Percentiles rank a stretch among this genome's conserved stretches.
These are phyloP conservation scores for Cyclotella baltica DNA, from an alignment of 108 stramenopile species.

Conservation along the genomic window DNA sequence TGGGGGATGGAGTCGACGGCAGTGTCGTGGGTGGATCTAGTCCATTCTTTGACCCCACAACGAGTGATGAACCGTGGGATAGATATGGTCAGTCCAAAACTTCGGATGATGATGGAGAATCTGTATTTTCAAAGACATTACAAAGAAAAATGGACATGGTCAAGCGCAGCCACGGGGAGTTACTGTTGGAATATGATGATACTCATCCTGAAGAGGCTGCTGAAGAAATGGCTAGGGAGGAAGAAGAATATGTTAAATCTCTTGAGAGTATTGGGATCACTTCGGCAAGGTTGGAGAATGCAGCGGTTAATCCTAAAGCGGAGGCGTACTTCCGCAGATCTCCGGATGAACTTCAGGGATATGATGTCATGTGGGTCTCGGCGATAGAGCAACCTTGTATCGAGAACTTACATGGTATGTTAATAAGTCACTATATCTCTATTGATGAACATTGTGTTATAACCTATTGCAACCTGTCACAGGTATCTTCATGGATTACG, in stretches of 20 bases:
- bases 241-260: conserved; percentile 64
- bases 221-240: conserved; percentile 40
- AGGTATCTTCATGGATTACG: conserved; percentile 85
- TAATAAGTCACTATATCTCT: too few species aligned
- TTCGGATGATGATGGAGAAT: conserved; percentile 38
- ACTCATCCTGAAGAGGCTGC: conserved; percentile 49
- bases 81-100: conserved; percentile 50
- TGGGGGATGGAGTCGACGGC: conserved; percentile 52
- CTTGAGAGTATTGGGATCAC: conserved; percentile 56
- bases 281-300: conserved; percentile 70
- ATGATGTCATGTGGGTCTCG: conserved; percentile 78
- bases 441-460: too few species aligned
- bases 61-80: conserved; percentile 85
- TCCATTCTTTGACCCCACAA: conserved; percentile 48
- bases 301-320: conserved; percentile 67
- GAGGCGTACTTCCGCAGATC: conserved; percentile 68
- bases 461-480: too few species aligned
- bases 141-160: conserved; percentile 52
- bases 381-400: conserved; percentile 82
- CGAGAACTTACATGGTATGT: conserved; percentile 67
- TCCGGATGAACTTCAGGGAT: conserved; percentile 77
- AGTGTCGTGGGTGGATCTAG: conserved; percentile 51
- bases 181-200: conserved; percentile 55
- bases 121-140: conserved; percentile 40
- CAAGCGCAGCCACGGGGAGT: conserved; percentile 38